Conservation (phyloP, 1,284 basidiomycete species). For the Ustilago hordei region DNA sequence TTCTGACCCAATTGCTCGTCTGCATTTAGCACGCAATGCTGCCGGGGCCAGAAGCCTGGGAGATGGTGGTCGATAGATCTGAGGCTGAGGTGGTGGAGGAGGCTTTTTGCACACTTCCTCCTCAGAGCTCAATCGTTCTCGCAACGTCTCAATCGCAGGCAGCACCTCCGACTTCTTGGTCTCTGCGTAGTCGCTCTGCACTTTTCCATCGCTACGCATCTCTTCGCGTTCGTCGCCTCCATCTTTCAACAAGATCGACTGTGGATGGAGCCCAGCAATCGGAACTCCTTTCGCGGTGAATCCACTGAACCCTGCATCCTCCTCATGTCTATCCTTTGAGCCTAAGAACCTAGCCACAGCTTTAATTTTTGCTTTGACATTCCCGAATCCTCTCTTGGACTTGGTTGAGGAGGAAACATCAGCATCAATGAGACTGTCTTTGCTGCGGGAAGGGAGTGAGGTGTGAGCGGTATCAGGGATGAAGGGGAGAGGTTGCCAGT, state of each 20-base stretch:
- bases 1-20: constrained; percentile 8
- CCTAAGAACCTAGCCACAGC: constrained; percentile 21
- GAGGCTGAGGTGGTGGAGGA: constrained; percentile 10
- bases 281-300: constrained; percentile 10
- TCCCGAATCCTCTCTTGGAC: constrained; percentile 12
- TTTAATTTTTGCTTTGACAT: constrained; percentile 34
- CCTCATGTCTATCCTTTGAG: constrained; percentile 7
- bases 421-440: constrained; percentile 21
- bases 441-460: constrained; percentile 12
- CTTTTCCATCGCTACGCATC: neutral
- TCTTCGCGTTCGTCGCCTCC: too few species aligned
- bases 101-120: neutral
- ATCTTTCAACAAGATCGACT: constrained; percentile 1
- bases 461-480: constrained; percentile 11
- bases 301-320: neutral
- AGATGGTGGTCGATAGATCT: neutral
- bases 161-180: neutral
- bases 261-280: constrained; percentile 13
- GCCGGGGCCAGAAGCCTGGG: neutral
- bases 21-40: constrained; percentile 14
- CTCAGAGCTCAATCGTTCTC: constrained; percentile 17
- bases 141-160: constrained; percentile 17
- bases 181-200: neutral
- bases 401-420: constrained; percentile 8
- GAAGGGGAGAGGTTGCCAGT: constrained; percentile 20